These are phyloP conservation scores for Amylostereum areolatum DNA, from an alignment of 1,284 basidiomycete species.

Conservation along the genomic window DNA sequence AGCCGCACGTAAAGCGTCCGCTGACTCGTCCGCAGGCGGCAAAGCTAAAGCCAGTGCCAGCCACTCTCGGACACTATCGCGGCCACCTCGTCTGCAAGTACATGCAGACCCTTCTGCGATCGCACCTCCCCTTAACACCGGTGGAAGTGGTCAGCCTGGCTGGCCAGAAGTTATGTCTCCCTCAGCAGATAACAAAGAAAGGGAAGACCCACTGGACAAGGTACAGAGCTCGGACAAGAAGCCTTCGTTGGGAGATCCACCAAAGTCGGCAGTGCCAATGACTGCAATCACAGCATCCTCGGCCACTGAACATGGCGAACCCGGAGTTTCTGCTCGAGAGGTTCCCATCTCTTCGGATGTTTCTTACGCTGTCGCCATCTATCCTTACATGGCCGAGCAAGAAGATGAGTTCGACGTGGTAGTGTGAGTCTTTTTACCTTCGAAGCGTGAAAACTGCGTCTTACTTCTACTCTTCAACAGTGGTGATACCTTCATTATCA, in stretches of 20 bases:
- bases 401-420: constrained; percentile 98
- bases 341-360: constrained; percentile 58
- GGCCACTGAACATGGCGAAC: constrained; percentile 22
- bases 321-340: constrained; percentile 31
- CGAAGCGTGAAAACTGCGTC: not conserved
- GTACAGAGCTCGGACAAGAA: constrained; percentile 2
- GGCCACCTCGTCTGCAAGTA: constrained; percentile 64
- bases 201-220: constrained; percentile 19
- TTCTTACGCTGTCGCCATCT: constrained; percentile 87
- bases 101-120: constrained; percentile 36
- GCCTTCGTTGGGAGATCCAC: constrained; percentile 2
- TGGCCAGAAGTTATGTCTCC: constrained; percentile 76
- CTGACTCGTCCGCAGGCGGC: constrained; percentile 20
- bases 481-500: constrained; percentile 88
- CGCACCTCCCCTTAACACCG: constrained; percentile 38
- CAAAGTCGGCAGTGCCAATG: constrained; percentile 12
- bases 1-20: constrained; percentile 70
- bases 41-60: constrained; percentile 10
- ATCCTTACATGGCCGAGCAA: constrained; percentile 94
- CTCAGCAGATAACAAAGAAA: constrained; percentile 39
- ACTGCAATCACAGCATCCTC: constrained; percentile 12
- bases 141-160: constrained; percentile 53
- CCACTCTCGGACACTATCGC: constrained; percentile 19
- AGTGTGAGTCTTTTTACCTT: constrained; percentile 57
- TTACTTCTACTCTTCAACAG: constrained; percentile 29